These are phyloP conservation scores for Rosa multiflora DNA, from an alignment of 306 rosid genomes.

Conservation along the genomic window DNA sequence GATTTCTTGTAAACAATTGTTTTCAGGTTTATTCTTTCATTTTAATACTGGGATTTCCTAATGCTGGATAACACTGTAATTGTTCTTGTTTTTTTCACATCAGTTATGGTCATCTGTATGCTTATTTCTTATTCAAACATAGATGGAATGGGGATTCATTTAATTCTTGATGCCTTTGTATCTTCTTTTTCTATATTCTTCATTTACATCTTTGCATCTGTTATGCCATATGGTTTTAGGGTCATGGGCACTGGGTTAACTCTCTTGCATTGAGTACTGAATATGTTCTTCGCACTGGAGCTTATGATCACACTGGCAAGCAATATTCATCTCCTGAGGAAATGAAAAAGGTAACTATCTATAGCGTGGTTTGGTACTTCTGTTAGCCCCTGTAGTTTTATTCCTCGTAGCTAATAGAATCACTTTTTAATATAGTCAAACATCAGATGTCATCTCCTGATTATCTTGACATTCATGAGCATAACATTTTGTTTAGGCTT, in stretches of 20 bases:
- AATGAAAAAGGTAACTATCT: conserved; percentile 67
- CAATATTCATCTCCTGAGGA: conserved; percentile 74
- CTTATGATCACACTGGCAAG: conserved; percentile 92
- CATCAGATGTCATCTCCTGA: not conserved
- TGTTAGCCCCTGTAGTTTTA: not conserved
- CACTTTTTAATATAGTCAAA: not conserved
- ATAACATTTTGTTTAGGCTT: not conserved
- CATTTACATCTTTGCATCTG: conserved; percentile 16
- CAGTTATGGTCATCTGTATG: not conserved
- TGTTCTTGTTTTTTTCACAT: too few relatives aligned
- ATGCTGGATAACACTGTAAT: not conserved
- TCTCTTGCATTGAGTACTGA: conserved; percentile 95
- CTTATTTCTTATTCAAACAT: not conserved
- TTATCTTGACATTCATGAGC: not conserved
- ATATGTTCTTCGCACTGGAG: conserved; percentile 93
- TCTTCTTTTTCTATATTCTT: conserved; percentile 10
- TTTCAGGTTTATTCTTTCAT: not conserved
- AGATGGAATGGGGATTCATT: not conserved
- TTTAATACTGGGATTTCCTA: not conserved
- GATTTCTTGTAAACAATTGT: not conserved
- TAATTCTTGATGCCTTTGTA: not conserved
- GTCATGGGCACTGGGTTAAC: conserved; percentile 97
- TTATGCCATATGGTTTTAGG: conserved; percentile 51
- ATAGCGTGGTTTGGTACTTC: conserved; percentile 12
- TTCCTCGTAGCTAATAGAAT: not conserved